phyloP scores from a whole-genome alignment of 202 grass and related monocot species.

The Panicum virgatum region DNA sequence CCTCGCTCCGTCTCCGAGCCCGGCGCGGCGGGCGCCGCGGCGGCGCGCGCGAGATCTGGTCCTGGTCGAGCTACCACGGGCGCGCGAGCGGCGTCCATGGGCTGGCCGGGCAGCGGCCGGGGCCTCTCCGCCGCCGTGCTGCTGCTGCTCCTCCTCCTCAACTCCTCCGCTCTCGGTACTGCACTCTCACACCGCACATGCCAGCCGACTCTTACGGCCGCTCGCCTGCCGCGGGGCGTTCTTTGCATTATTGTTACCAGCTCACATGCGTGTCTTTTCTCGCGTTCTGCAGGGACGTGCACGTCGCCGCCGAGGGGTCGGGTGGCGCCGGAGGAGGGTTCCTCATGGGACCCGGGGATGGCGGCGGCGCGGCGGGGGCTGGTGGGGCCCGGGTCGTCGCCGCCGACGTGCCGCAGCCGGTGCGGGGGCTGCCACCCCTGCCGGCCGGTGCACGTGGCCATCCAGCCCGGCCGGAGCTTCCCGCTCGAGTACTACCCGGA shows the following conservation, averaged over 20 bases:
- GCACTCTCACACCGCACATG: not conserved
- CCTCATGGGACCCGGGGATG: constrained; percentile 35
- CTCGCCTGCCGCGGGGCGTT: not conserved
- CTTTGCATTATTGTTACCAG: not conserved
- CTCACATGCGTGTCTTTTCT: not conserved
- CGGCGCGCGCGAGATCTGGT: constrained; percentile 22
- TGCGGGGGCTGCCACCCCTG: constrained; percentile 78
- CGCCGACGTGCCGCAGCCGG: constrained; percentile 76
- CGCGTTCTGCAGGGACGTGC: constrained; percentile 31
- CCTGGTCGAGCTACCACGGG: not conserved
- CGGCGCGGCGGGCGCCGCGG: no score
- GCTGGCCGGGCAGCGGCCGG: not conserved
- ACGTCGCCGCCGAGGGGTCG: constrained; percentile 3
- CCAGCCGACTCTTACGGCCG: not conserved
- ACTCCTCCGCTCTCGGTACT: constrained; percentile 16
- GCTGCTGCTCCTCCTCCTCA: constrained; percentile 12
- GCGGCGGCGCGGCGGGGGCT: constrained; percentile 46
- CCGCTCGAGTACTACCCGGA: constrained; percentile 91
- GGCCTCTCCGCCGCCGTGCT: not conserved
- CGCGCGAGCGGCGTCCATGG: constrained; percentile 23
- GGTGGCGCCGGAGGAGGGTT: not conserved
- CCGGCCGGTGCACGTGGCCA: constrained; percentile 73
- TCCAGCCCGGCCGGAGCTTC: constrained; percentile 63
- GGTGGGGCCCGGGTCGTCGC: constrained; percentile 65
- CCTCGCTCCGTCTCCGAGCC: not conserved